Percentiles rank a stretch among this genome's conserved stretches.
These are phyloP conservation scores for Fusarium sp. DNA, from an alignment of 2,329 filamentous ascomycete genomes.

Conservation along the genomic window DNA sequence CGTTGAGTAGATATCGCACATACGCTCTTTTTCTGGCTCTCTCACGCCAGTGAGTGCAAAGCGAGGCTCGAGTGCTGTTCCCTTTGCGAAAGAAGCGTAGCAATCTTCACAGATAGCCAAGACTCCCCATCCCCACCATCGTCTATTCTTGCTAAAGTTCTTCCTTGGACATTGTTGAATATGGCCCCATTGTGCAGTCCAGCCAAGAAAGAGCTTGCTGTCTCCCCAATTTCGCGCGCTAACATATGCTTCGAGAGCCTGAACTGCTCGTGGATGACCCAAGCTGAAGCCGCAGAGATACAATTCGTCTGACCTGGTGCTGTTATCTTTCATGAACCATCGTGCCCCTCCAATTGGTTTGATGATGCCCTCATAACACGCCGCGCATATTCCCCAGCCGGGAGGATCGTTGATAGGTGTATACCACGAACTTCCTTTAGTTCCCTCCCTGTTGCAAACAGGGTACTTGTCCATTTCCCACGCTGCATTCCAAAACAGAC, in stretches of 20 bases:
- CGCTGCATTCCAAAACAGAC: constrained; percentile 49
- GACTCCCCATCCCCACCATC: constrained; percentile 51
- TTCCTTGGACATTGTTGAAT: constrained; percentile 43
- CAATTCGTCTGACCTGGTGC: constrained; percentile 17
- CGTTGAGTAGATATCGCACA: constrained; percentile 53
- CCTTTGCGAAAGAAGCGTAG: constrained; percentile 48
- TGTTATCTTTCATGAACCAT: constrained; percentile 45
- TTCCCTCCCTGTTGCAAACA: constrained; percentile 47
- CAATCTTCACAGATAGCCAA: constrained; percentile 52
- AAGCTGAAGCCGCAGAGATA: constrained; percentile 50
- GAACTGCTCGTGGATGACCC: constrained; percentile 41
- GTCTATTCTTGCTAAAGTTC: constrained; percentile 15
- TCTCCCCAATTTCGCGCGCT: constrained; percentile 46
- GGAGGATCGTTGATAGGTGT: constrained; percentile 46
- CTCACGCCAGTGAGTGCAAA: constrained; percentile 45
- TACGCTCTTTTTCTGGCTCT: constrained; percentile 26
- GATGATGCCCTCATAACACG: constrained; percentile 49
- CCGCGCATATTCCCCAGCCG: constrained; percentile 50
- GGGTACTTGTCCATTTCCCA: constrained; percentile 43
- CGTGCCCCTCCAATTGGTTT: constrained; percentile 45
- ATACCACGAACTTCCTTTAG: constrained; percentile 48
- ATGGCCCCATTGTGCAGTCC: constrained; percentile 44
- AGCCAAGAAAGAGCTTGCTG: constrained; percentile 41
- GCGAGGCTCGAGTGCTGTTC: constrained; percentile 40
- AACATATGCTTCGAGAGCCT: constrained; percentile 37